These are phyloP conservation scores for Mycena leptocephala DNA, from an alignment of 768 basidiomycete species.

Conservation along the genomic window DNA sequence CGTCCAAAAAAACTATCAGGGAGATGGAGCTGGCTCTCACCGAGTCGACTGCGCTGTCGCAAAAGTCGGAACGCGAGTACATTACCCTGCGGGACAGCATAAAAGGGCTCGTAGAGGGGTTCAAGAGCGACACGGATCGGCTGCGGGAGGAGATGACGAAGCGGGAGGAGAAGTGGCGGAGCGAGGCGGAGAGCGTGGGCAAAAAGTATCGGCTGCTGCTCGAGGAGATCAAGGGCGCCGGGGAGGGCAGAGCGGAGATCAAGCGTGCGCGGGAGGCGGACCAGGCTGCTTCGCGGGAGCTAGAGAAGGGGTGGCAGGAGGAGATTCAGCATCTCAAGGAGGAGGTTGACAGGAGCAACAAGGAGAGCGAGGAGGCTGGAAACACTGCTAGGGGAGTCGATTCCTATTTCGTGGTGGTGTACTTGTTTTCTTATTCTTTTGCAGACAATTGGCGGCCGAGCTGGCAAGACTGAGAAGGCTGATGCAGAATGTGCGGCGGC, in stretches of 20 bases:
- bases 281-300: constrained; percentile 63
- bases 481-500: constrained; percentile 72
- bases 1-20: constrained; percentile 82
- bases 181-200: constrained; percentile 78
- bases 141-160: constrained; percentile 83
- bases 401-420: not conserved
- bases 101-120: constrained; percentile 80
- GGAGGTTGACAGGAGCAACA: constrained; percentile 69
- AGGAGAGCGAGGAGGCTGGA: constrained; percentile 70
- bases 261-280: constrained; percentile 68
- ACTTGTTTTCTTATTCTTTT: no score
- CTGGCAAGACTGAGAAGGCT: constrained; percentile 80
- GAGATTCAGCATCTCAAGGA: constrained; percentile 71
- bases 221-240: constrained; percentile 74
- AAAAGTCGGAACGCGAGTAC: constrained; percentile 90
- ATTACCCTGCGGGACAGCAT: constrained; percentile 84
- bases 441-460: constrained; percentile 74
- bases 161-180: constrained; percentile 78
- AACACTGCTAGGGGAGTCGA: constrained; percentile 74
- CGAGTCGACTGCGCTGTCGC: constrained; percentile 84
- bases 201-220: constrained; percentile 72
- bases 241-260: constrained; percentile 62
- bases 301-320: constrained; percentile 74
- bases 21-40: constrained; percentile 85
- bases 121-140: constrained; percentile 81